phyloP scores from a whole-genome alignment of 2,329 filamentous ascomycete genomes.

The Trematosphaeria pertusa region DNA sequence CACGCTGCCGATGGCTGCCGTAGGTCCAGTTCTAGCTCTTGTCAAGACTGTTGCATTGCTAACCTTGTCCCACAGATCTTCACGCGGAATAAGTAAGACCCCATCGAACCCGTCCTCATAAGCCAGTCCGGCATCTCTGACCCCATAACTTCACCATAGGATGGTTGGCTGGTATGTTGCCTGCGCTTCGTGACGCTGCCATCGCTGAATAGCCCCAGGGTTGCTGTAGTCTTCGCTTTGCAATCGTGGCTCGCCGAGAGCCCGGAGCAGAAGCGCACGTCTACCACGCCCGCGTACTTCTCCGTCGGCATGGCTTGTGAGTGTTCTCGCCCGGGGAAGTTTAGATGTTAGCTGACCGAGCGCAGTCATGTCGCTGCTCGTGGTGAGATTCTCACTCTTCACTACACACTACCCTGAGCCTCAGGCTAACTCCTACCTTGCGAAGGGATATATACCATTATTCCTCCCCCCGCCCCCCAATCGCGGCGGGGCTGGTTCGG shows the following conservation, averaged over 20 bases:
- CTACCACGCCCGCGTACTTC: conserved; percentile 74
- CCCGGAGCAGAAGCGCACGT: conserved; percentile 68
- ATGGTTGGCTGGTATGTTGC: conserved; percentile 67
- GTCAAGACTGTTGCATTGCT: conserved; percentile 30
- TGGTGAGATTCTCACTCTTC: too few relatives aligned
- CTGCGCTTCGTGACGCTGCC: conserved; percentile 18
- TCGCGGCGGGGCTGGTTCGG: conserved; percentile 43
- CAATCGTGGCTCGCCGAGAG: conserved; percentile 82
- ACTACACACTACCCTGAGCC: too few relatives aligned
- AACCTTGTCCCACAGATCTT: conserved; percentile 69
- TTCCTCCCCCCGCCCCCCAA: conserved; percentile 64
- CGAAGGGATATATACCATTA: conserved; percentile 67
- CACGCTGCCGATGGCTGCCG: conserved; percentile 91
- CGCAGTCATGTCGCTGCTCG: conserved; percentile 53
- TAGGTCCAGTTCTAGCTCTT: conserved; percentile 49
- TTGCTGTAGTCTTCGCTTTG: conserved; percentile 74
- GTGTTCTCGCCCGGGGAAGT: conserved; percentile 42
- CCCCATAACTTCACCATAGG: conserved; percentile 55
- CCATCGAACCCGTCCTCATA: too few relatives aligned
- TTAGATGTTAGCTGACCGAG: conserved; percentile 1
- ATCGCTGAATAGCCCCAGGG: conserved; percentile 59
- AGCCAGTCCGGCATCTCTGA: too few relatives aligned
- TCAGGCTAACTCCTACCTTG: background rate
- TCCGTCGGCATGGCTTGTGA: conserved; percentile 79
- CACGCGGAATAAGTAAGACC: conserved; percentile 78